These are phyloP conservation scores for Neltuma alba DNA, from an alignment of 306 rosid genomes.

Conservation along the genomic window DNA sequence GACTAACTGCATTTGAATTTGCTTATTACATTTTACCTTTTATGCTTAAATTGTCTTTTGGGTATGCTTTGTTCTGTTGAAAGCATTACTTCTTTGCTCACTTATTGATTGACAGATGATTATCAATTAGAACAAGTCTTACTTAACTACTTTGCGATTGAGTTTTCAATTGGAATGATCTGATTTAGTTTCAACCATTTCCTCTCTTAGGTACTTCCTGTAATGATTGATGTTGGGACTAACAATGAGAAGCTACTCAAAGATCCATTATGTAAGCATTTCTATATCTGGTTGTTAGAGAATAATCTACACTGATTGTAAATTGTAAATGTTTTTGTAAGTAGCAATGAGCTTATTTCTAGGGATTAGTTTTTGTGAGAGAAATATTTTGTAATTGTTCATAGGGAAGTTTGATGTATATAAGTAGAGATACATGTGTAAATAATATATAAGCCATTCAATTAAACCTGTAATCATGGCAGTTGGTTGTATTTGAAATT, in stretches of 20 bases:
- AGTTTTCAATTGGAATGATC: background rate
- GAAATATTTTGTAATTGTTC: background rate
- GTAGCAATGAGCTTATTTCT: background rate
- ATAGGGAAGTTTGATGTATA: background rate
- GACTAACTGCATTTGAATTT: background rate
- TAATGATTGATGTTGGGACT: conserved; percentile 98
- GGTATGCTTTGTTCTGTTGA: background rate
- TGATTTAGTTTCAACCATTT: background rate
- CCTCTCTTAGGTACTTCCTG: conserved; percentile 82
- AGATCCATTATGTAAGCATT: conserved; percentile 82
- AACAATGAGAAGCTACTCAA: conserved; percentile 82
- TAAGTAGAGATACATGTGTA: background rate
- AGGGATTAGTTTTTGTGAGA: background rate
- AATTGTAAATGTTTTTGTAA: background rate
- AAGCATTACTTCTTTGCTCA: background rate
- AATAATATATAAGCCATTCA: no score
- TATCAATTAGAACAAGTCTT: background rate
- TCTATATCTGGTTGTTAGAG: conserved; percentile 21
- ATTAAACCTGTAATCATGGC: background rate
- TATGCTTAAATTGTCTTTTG: background rate
- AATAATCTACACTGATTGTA: background rate
- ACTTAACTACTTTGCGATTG: background rate
- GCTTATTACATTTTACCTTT: background rate
- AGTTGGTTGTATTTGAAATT: background rate
- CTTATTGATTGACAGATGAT: background rate